phyloP scores from a whole-genome alignment of 805 yeast species.

The Limtongia smithiae region DNA sequence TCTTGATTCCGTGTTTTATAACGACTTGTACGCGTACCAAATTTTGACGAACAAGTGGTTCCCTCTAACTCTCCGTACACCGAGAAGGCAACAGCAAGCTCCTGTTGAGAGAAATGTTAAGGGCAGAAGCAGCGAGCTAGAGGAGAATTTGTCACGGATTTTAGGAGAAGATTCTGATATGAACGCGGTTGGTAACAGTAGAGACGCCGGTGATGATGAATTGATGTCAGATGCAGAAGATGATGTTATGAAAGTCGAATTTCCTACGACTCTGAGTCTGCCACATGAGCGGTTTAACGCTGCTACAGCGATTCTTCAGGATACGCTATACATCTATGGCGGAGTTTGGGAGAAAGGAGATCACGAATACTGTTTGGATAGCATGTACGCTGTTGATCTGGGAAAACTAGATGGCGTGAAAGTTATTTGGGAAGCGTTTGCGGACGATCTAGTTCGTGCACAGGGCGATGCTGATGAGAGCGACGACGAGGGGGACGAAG shows the following conservation, averaged over 20 bases:
- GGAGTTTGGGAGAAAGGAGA: conserved; percentile 91
- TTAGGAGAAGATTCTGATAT: conserved; percentile 26
- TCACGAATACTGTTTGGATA: conserved; percentile 76
- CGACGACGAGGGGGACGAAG: conserved; percentile 64
- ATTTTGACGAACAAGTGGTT: conserved; percentile 88
- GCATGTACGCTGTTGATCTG: conserved; percentile 80
- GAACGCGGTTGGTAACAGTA: conserved; percentile 35
- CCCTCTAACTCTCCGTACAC: conserved; percentile 59
- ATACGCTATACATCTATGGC: conserved; percentile 76
- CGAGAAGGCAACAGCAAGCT: conserved; percentile 46
- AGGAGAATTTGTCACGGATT: conserved; percentile 62
- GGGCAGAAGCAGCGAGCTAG: conserved; percentile 70
- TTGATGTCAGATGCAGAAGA: conserved; percentile 40
- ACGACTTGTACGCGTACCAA: conserved; percentile 76
- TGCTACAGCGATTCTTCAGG: conserved; percentile 78
- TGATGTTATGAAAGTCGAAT: conserved; percentile 43
- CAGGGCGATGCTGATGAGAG: conserved; percentile 48
- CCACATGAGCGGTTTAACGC: conserved; percentile 93
- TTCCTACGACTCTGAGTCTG: conserved; percentile 51
- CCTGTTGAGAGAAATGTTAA: conserved; percentile 43
- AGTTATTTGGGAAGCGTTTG: conserved; percentile 83
- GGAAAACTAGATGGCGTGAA: conserved; percentile 84
- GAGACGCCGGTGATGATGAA: conserved; percentile 36
- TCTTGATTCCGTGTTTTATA: conserved; percentile 77
- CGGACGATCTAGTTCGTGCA: conserved; percentile 48